phyloP scores from a whole-genome alignment of 495 filamentous ascomycete genomes.

The Penicillium cosmopolitanum region DNA sequence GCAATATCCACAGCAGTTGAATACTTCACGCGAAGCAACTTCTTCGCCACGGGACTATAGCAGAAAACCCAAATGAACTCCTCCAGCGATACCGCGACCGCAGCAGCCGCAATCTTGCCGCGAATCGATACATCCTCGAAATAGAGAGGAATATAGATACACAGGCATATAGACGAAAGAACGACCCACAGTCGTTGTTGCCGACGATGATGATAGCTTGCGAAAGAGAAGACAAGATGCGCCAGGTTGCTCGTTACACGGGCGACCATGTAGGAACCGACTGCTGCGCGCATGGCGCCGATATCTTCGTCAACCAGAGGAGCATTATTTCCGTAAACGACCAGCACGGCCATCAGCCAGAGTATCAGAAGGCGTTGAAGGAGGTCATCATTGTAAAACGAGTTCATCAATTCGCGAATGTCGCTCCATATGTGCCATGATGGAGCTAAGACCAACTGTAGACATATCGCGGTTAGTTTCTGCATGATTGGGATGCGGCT shows the following conservation, averaged over 20 bases:
- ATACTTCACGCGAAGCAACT: conserved; percentile 38
- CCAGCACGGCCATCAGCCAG: conserved; percentile 49
- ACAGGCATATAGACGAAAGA: conserved; percentile 33
- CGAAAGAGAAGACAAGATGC: conserved; percentile 40
- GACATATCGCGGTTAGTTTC: conserved; percentile 4
- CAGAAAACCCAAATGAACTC: conserved; percentile 38
- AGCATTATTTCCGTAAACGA: conserved; percentile 54
- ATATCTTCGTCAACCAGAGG: conserved; percentile 44
- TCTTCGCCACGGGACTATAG: conserved; percentile 38
- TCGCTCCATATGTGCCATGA: conserved; percentile 55
- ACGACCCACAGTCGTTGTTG: conserved; percentile 41
- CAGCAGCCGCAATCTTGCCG: conserved; percentile 43
- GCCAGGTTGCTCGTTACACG: conserved; percentile 32
- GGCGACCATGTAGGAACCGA: conserved; percentile 43
- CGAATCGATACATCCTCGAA: conserved; percentile 39
- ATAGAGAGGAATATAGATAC: conserved; percentile 44
- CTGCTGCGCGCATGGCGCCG: conserved; percentile 42
- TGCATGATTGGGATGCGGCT: background rate
- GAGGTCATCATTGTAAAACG: conserved; percentile 54
- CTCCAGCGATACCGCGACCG: conserved; percentile 39
- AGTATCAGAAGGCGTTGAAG: conserved; percentile 50
- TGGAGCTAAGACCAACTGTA: conserved; percentile 44
- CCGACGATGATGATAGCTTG: conserved; percentile 41
- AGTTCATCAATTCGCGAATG: conserved; percentile 51
- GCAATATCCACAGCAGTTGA: conserved; percentile 47